phyloP scores from a whole-genome alignment of 441 rosid genomes.

The Populus hybrid region DNA sequence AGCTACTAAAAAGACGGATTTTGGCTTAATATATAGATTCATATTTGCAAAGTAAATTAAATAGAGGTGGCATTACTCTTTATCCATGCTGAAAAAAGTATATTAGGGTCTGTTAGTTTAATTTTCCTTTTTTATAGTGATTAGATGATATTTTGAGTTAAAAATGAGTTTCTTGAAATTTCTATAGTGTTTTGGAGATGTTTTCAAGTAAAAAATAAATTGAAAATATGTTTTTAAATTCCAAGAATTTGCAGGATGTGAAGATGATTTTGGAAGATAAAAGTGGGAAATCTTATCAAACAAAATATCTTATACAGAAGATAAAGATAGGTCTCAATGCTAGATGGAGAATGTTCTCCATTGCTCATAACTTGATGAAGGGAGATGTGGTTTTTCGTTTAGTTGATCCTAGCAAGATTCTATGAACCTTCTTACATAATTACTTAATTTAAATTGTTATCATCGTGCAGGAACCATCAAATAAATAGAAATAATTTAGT shows the following conservation, averaged over 20 bases:
- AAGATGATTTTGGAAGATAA: constrained; percentile 48
- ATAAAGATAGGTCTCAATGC: constrained; percentile 57
- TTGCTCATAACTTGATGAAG: constrained; percentile 43
- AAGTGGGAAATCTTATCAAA: constrained; percentile 23
- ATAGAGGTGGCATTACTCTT: too few species aligned
- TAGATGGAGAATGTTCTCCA: constrained; percentile 63
- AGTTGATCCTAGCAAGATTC: constrained; percentile 25
- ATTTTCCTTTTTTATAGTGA: too few species aligned
- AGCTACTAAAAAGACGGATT: too few species aligned
- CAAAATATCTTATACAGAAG: constrained; percentile 47
- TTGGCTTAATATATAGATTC: too few species aligned
- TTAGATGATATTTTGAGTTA: too few species aligned
- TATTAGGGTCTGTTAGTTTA: too few species aligned
- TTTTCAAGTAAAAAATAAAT: too few species aligned
- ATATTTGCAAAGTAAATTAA: too few species aligned
- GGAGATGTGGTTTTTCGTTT: constrained; percentile 58
- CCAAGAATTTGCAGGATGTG: constrained; percentile 16
- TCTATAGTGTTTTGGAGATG: too few species aligned
- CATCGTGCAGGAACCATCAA: neutral
- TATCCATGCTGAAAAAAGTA: too few species aligned
- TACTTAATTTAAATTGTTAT: neutral
- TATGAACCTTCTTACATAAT: neutral
- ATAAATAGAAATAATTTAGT: neutral
- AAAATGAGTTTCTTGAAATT: too few species aligned
- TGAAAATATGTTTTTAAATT: too few species aligned